Evolutionary conservation across 169 alveolate species (phyloP).

Genomic region (Amoebophrya sp.): DNA sequence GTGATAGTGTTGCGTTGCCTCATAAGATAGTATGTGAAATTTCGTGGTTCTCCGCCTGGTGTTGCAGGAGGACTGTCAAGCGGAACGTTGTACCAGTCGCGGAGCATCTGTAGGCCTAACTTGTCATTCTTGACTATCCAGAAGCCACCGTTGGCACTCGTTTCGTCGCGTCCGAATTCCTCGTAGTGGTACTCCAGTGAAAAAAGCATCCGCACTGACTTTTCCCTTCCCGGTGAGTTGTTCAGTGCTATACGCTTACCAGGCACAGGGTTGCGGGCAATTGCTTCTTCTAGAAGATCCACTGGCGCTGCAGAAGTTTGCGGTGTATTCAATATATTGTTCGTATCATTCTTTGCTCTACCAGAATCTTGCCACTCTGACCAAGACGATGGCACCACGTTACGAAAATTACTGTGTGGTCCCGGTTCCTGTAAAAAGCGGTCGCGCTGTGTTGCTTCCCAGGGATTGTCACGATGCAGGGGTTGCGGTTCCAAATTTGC

Average conservation of each 20-base stretch:
- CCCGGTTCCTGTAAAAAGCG: neutral
- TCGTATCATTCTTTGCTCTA: too few relatives aligned
- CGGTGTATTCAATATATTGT: too few relatives aligned
- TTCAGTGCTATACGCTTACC: too few relatives aligned
- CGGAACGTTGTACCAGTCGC: neutral
- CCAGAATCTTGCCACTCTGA: too few relatives aligned
- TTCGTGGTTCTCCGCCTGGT: too few relatives aligned
- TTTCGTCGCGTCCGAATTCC: neutral
- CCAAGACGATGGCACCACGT: too few relatives aligned
- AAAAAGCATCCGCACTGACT: neutral
- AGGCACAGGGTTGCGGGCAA: neutral
- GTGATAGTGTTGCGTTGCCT: too few relatives aligned
- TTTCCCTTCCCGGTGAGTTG: too few relatives aligned
- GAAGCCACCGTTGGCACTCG: conserved; percentile 10
- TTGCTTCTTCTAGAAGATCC: neutral
- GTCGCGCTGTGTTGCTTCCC: neutral
- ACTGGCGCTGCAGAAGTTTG: too few relatives aligned
- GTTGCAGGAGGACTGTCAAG: neutral
- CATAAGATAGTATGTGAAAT: too few relatives aligned
- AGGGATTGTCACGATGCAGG: neutral
- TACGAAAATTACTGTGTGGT: neutral
- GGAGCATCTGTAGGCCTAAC: neutral
- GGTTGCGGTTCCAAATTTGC: neutral
- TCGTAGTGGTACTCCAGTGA: conserved; percentile 23
- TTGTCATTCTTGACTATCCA: neutral